phyloP scores from a whole-genome alignment of 1,284 basidiomycete species.

The Fomitopsis pinicola region DNA sequence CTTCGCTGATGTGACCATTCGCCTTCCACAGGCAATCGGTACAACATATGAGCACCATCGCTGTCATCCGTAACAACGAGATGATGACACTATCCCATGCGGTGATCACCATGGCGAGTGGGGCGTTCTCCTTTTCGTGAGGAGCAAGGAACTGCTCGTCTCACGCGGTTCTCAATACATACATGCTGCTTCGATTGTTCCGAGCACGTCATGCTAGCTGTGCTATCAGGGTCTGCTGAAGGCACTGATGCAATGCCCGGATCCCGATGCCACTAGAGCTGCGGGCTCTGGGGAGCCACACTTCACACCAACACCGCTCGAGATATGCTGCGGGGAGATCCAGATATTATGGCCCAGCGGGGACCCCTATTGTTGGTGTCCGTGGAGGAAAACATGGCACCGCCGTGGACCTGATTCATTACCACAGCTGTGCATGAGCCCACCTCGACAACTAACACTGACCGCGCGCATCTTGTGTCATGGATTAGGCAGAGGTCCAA shows the following conservation, averaged over 20 bases:
- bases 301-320: not conserved
- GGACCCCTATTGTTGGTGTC: not conserved
- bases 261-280: not conserved
- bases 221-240: not conserved
- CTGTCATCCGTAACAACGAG: not conserved
- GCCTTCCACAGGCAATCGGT: not conserved
- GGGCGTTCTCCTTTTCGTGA: not conserved
- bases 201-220: constrained; percentile 1
- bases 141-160: not conserved
- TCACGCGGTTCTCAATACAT: not conserved
- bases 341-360: not conserved
- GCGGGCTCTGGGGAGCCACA: not conserved
- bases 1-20: not conserved
- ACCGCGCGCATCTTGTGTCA: not conserved
- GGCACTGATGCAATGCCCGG: not conserved
- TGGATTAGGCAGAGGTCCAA: not conserved
- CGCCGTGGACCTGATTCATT: not conserved
- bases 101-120: constrained; percentile 1
- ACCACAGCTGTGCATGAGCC: not conserved
- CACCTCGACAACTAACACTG: not conserved
- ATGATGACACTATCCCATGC: not conserved
- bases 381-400: not conserved
- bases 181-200: constrained; percentile 1
- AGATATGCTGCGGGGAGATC: not conserved
- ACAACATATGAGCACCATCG: not conserved